phyloP scores from a whole-genome alignment of 805 yeast genomes.

The Metschnikowia lunata region DNA sequence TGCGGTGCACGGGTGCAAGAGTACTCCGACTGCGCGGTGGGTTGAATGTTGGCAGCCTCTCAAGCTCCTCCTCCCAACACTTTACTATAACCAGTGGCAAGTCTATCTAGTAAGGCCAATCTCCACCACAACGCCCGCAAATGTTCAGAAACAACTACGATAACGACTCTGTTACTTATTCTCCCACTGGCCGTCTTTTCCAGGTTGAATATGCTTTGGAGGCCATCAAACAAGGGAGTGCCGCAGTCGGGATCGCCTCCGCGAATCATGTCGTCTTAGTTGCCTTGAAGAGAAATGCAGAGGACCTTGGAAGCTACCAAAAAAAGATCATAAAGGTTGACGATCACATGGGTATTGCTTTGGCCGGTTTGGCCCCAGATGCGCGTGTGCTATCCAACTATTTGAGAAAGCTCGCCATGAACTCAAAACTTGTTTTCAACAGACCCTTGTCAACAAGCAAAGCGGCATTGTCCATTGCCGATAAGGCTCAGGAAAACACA shows the following conservation, averaged over 20 bases:
- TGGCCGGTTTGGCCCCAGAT: conserved; percentile 98
- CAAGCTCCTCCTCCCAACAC: not conserved
- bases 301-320: conserved; percentile 95
- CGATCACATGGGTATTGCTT: conserved; percentile 88
- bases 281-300: conserved; percentile 93
- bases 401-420: conserved; percentile 87
- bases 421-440: conserved; percentile 77
- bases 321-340: conserved; percentile 90
- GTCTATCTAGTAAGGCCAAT: not conserved
- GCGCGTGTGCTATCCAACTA: conserved; percentile 90
- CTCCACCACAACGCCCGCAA: conserved; percentile 1
- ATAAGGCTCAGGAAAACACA: conserved; percentile 95
- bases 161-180: conserved; percentile 96
- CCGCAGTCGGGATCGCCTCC: conserved; percentile 91
- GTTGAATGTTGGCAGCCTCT: not conserved
- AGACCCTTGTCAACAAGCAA: conserved; percentile 78
- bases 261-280: conserved; percentile 85
- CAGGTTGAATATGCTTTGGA: conserved; percentile 81
- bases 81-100: conserved; percentile 4
- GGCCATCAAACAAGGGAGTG: conserved; percentile 97
- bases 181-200: conserved; percentile 90
- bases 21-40: not conserved
- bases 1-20: conserved; percentile 6
- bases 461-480: conserved; percentile 84
- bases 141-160: conserved; percentile 97